Base-by-base conservation (phyloP, 1,284 basidiomycete species). In the Volvariella volvacea region DNA sequence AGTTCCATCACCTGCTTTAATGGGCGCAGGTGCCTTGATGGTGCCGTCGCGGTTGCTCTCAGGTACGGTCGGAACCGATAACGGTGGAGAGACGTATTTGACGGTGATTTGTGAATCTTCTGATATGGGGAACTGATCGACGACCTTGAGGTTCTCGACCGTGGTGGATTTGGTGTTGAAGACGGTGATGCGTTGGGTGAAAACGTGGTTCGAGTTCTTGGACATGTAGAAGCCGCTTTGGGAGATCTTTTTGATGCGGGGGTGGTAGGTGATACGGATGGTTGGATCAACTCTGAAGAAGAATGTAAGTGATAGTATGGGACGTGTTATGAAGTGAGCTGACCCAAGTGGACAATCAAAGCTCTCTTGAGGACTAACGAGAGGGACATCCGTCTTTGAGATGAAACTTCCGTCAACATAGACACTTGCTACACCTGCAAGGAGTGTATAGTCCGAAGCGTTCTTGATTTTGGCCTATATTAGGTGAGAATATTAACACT, bases 331-430 rank as follows among this genome's bases (percentile, higher is more conserved):
- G 34, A 15, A 15, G 17, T 31, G 12, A 20, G 56, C 61, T 22
- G 50, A 66, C 65, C 64, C 65, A 16, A 67, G 57, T 17, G 60
- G 54, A 47, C 61, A 65, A 19, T 63, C 58, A 34, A 68, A 68
- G 22, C 44, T 58, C 46, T 66, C 66, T 31, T 58, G 49, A 20
- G 65, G 65, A 37, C 59, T 62, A 8, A 66, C 65, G 6, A 47
- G 41, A 2, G 63, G 62, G 8, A 69, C 41, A 6, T 49, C 36
- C 1, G 61, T 55, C n/a, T 54, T 51, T 7, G 67, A 52, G 17
- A 67, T 62, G 48, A 66, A 68, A 39, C 63, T 67, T 33, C 61
- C 61, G 42, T 70, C 66, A 1, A 70, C 61, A 45, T 68, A 71
- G 7, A 71, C 54, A 25, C 58, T 65, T 0, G 59, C 61, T 12